These are phyloP conservation scores for Austroboletus festivus DNA, from an alignment of 768 basidiomycete species.

Conservation along the genomic window DNA sequence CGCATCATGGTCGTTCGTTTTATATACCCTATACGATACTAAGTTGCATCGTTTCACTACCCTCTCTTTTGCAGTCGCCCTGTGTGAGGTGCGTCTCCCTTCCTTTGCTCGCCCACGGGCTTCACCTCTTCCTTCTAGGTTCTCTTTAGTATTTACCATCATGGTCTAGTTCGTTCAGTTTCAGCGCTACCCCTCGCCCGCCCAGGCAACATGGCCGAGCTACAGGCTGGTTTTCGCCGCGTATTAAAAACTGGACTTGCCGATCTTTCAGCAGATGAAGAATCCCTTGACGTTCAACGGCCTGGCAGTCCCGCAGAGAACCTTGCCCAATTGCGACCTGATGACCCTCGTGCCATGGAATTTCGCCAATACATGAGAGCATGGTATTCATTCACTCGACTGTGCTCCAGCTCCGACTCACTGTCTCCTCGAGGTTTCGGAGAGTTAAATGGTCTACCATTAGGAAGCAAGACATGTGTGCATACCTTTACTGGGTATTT, in stretches of 20 bases:
- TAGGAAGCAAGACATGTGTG: slow-evolving; percentile 54
- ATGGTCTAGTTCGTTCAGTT: slow-evolving; percentile 46
- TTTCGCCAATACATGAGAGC: slow-evolving; percentile 67
- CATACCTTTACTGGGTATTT: slow-evolving; percentile 84
- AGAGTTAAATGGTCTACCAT: slow-evolving; percentile 73
- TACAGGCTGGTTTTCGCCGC: slow-evolving; percentile 57
- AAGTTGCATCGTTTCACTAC: slow-evolving; percentile 40
- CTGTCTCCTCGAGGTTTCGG: slow-evolving; percentile 51
- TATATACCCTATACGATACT: slow-evolving; percentile 44
- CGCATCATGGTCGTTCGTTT: slow-evolving; percentile 60
- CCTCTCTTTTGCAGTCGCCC: slow-evolving; percentile 45
- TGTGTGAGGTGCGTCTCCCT: slow-evolving; percentile 51
- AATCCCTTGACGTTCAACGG: slow-evolving; percentile 44
- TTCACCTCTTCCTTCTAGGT: slow-evolving; percentile 40
- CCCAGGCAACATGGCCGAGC: slow-evolving; percentile 50
- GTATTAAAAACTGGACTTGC: slow-evolving; percentile 66
- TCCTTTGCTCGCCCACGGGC: neutral
- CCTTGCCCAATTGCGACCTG: slow-evolving; percentile 51
- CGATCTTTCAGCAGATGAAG: slow-evolving; percentile 52
- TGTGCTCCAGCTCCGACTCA: neutral
- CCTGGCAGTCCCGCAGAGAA: slow-evolving; percentile 62
- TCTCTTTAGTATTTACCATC: slow-evolving; percentile 66
- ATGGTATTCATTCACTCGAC: slow-evolving; percentile 31
- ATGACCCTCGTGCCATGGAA: slow-evolving; percentile 71
- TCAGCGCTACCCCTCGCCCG: slow-evolving; percentile 43